Conservation (phyloP, 2,329 filamentous ascomycete species). For the Fusarium sp. region DNA sequence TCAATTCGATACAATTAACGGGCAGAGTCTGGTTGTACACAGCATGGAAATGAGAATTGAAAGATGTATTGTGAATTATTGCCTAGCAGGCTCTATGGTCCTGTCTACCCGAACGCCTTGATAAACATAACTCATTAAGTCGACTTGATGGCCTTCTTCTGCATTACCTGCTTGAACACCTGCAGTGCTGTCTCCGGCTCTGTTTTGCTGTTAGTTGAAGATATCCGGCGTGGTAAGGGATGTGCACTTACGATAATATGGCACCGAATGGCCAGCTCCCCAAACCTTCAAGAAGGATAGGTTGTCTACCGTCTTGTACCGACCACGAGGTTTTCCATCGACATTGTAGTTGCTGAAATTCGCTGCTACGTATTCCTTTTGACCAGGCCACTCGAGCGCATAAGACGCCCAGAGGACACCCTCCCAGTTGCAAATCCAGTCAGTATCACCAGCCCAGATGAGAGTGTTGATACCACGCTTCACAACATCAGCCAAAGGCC, state of each 20-base stretch:
- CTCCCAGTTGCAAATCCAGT: constrained; percentile 69
- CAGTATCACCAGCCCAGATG: constrained; percentile 66
- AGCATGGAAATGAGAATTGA: background rate
- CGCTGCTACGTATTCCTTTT: constrained; percentile 52
- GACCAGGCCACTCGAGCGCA: constrained; percentile 55
- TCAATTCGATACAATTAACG: background rate
- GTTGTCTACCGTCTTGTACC: constrained; percentile 64
- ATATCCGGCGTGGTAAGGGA: too few relatives aligned
- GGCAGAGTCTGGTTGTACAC: background rate
- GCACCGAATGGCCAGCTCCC: constrained; percentile 67
- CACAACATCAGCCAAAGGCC: constrained; percentile 57
- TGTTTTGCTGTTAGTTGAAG: constrained; percentile 17
- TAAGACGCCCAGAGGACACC: constrained; percentile 61
- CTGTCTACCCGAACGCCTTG: constrained; percentile 9
- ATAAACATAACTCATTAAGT: constrained; percentile 26
- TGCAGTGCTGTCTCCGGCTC: constrained; percentile 45
- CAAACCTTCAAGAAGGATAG: constrained; percentile 69
- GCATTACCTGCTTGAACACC: constrained; percentile 45
- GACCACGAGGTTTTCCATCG: constrained; percentile 58
- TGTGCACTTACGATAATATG: constrained; percentile 54
- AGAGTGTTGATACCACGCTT: constrained; percentile 60
- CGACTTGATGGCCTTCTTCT: constrained; percentile 32
- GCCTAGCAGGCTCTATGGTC: background rate
- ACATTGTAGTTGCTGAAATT: constrained; percentile 58
- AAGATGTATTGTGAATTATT: constrained; percentile 2